phyloP scores from a whole-genome alignment of 768 basidiomycete species.

The Hysterangium stoloniferum region DNA sequence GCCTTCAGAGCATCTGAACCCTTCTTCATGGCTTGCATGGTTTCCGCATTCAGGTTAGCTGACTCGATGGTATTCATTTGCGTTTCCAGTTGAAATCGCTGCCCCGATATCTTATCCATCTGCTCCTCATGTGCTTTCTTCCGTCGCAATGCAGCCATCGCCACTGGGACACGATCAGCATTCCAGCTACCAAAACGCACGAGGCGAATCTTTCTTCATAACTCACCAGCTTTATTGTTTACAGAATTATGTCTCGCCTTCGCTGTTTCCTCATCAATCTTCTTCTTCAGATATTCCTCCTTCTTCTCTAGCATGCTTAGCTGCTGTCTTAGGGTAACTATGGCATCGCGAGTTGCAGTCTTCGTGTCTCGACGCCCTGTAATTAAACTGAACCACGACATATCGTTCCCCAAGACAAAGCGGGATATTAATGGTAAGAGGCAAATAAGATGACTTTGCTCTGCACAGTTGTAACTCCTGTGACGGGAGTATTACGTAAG shows the following conservation, averaged over 20 bases:
- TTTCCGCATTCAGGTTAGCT: conserved; percentile 96
- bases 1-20: conserved; percentile 81
- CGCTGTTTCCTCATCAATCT: conserved; percentile 89
- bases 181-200: background rate
- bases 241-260: conserved; percentile 92
- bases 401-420: too few relatives aligned
- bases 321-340: conserved; percentile 87
- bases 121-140: conserved; percentile 89
- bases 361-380: conserved; percentile 76
- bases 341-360: conserved; percentile 84
- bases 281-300: conserved; percentile 93
- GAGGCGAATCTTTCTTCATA: conserved; percentile 3
- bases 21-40: conserved; percentile 96
- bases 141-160: conserved; percentile 82
- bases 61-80: conserved; percentile 97
- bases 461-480: too few relatives aligned
- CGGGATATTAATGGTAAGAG: too few relatives aligned
- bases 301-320: conserved; percentile 98
- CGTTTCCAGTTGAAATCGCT: conserved; percentile 86
- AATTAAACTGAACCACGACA: conserved; percentile 77
- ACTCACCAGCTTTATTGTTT: conserved; percentile 85
- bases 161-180: conserved; percentile 41
- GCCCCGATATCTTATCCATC: conserved; percentile 77
- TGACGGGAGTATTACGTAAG: too few relatives aligned
- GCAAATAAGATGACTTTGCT: too few relatives aligned